Base-by-base conservation (phyloP, 1,284 basidiomycete genomes). In the Trichosporon sp. region DNA sequence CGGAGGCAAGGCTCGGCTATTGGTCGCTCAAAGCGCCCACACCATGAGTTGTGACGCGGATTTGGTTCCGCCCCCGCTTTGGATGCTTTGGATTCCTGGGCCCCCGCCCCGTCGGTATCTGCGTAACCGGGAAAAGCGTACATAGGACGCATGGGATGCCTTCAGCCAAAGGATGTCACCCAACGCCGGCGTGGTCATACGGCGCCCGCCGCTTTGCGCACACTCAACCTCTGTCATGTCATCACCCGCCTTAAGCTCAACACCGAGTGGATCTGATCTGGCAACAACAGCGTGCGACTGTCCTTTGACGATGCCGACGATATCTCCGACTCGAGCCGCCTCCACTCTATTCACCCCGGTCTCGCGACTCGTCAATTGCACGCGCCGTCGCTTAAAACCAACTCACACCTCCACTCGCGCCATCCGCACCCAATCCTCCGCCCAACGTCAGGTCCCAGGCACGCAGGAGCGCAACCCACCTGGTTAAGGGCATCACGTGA, bases 11-110 rank as follows among this genome's bases (percentile, higher is more conserved):
- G n/a, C 64, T 43, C 64, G 64, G 64, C 64, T 65, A 65, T 40
- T 65, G 38, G 64, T 65, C 64, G 64, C 19, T 31, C 38, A 65
- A 65, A 14, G n/a, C 31, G 64, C 19, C 19, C 59, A 61, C 51
- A 21, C 51, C 19, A 4, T 16, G 4, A n/a, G 21, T n/a, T 7
- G 51, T 21, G 19, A 26, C 51, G 51, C 51, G 51, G 26, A 54
- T 54, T 54, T 54, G 59, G 59, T 35, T 14, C 31, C 59, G 31
- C 31, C 59, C 59, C 43, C 43, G 43, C 43, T 26, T 26, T 26
- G 26, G 26, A 26, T 26, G 26, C 43, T n/a, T 46, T 16, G 16
- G 16, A 21, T 7, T 4, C 32, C 14, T 63, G 59, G 59, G 59
- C 59, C 59, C 59, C 59, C 14, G 51, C 8, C 8, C 51, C 8